A percentile compares a stretch with the other conserved stretches of the same genome.
These are phyloP conservation scores for Nothomitra cinnamomea DNA, from an alignment of 2,329 filamentous ascomycete species.

Conservation along the genomic window DNA sequence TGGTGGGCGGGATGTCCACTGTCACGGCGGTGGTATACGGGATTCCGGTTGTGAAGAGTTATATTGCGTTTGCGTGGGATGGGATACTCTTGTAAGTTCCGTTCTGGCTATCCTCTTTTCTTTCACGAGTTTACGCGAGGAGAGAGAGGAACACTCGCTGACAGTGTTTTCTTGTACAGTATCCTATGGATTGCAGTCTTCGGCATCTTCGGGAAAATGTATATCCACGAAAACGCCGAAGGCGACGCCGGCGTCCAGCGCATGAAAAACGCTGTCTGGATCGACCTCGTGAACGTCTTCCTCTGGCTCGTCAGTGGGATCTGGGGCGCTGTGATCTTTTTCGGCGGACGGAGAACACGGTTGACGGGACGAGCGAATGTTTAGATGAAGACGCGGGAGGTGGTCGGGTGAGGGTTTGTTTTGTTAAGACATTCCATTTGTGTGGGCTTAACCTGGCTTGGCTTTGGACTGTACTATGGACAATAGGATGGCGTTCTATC, in stretches of 20 bases:
- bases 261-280: constrained; percentile 80
- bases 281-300: constrained; percentile 56
- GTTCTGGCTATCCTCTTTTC: not conserved
- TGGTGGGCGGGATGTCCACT: constrained; percentile 48
- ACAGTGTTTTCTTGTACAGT: constrained; percentile 13
- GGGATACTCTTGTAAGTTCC: constrained; percentile 40
- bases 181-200: constrained; percentile 70
- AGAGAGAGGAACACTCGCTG: not conserved
- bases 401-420: not conserved
- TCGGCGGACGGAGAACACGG: constrained; percentile 19
- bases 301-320: constrained; percentile 55
- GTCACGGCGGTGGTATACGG: constrained; percentile 48
- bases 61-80: constrained; percentile 47
- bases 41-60: constrained; percentile 36
- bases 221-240: constrained; percentile 50
- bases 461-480: no score
- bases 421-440: no score
- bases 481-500: no score
- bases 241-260: constrained; percentile 46
- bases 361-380: not conserved
- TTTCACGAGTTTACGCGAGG: no score
- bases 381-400: not conserved
- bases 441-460: no score
- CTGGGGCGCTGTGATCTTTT: constrained; percentile 41
- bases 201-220: constrained; percentile 69